Conservation (phyloP, 2,329 filamentous ascomycete species). For the Ceratocystis harringtonii region DNA sequence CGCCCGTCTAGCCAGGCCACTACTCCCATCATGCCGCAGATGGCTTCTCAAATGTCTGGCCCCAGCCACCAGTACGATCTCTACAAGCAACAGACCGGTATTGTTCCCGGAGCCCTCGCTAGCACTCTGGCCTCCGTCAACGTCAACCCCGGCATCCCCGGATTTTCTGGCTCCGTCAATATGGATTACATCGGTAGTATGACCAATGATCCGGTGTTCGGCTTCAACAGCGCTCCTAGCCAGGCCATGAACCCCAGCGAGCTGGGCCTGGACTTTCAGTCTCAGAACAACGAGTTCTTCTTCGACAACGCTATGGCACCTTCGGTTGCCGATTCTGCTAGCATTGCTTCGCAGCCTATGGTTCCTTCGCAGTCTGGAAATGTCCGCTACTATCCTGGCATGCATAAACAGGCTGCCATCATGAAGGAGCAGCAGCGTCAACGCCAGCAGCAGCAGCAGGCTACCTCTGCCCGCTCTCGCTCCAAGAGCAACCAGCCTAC, state of each 20-base stretch:
- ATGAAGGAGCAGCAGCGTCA: constrained; percentile 58
- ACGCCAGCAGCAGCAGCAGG: constrained; percentile 41
- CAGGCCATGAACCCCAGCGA: constrained; percentile 45
- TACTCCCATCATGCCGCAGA: constrained; percentile 39
- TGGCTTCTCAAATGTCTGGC: constrained; percentile 47
- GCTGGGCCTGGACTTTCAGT: constrained; percentile 47
- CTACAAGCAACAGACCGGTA: constrained; percentile 89
- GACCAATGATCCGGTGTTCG: constrained; percentile 50
- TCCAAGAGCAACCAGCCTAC: constrained; percentile 37
- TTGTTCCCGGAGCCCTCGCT: constrained; percentile 69
- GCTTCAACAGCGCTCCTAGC: constrained; percentile 56
- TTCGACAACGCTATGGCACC: constrained; percentile 31
- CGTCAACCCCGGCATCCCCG: constrained; percentile 40
- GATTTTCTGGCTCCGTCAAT: constrained; percentile 36
- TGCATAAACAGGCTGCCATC: constrained; percentile 77
- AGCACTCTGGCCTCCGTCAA: constrained; percentile 62
- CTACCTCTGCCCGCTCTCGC: constrained; percentile 30
- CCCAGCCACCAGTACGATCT: constrained; percentile 92
- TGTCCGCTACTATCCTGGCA: constrained; percentile 76
- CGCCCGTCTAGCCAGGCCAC: constrained; percentile 38
- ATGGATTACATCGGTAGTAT: constrained; percentile 41
- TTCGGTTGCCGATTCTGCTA: constrained; percentile 32
- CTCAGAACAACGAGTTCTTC: constrained; percentile 46
- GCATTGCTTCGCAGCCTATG: constrained; percentile 30
- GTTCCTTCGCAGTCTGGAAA: constrained; percentile 35